phyloP scores from a whole-genome alignment of 2,329 filamentous ascomycete species.

The Ascochyta fabae region DNA sequence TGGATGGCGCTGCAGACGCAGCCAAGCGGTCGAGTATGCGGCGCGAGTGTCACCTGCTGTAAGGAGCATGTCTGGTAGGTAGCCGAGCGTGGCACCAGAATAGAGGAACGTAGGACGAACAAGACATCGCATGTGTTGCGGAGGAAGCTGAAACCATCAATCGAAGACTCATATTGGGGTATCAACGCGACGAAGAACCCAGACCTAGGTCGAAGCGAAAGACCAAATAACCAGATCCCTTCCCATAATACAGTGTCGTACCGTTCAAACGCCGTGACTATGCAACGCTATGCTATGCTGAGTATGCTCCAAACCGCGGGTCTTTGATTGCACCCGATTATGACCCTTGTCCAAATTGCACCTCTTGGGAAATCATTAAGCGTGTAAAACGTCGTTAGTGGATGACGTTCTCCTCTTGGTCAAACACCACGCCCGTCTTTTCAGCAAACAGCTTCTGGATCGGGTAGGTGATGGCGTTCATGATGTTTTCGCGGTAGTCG shows the following conservation, averaged over 20 bases:
- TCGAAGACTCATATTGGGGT: conserved; percentile 28
- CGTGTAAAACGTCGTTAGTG: conserved; percentile 47
- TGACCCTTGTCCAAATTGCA: conserved; percentile 44
- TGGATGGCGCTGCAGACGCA: not conserved
- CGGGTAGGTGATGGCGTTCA: conserved; percentile 46
- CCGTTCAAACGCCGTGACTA: conserved; percentile 26
- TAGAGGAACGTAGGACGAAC: not conserved
- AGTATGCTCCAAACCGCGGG: conserved; percentile 15
- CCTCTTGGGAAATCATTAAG: conserved; percentile 16
- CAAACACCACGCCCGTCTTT: conserved; percentile 35
- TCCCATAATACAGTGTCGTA: conserved; percentile 5
- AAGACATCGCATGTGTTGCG: not conserved
- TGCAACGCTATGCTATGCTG: conserved; percentile 36
- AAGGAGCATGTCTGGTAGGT: not conserved
- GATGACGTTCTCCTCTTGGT: conserved; percentile 42
- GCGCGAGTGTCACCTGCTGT: not conserved
- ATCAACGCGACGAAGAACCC: conserved; percentile 31
- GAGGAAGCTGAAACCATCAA: not conserved
- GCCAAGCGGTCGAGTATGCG: not conserved
- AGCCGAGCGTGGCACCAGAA: not conserved
- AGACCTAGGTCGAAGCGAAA: conserved; percentile 18
- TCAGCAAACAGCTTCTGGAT: conserved; percentile 46
- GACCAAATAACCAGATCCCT: conserved; percentile 10
- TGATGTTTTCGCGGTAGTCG: conserved; percentile 46
- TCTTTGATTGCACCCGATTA: conserved; percentile 39